Base-by-base conservation (phyloP, 306 rosid species). In the Prosopis cineraria region DNA sequence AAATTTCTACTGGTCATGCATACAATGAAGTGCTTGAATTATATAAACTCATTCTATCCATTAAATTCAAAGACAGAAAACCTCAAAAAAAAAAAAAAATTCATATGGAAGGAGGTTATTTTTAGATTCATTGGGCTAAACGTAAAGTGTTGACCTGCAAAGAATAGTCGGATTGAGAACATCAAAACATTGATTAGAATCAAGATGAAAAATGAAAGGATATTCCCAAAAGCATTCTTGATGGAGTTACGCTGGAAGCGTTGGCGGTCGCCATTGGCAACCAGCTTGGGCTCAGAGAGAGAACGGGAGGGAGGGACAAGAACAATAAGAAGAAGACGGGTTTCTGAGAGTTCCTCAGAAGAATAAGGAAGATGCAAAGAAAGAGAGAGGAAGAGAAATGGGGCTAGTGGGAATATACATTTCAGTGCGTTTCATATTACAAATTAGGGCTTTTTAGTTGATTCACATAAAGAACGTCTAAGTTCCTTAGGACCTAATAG, bases 161-260 rank as follows among this genome's bases (percentile, higher is more conserved):
- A 94, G 90, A 94, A 94, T 73, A 94, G 91, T 4, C 98, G 96
- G 88, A 94, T 94, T 85, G 98, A 92, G 86, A 94, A 94, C 29
- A 97, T 97, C 62, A 94, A 97, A 75, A 94, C 96, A 24, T 97
- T 97, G 87, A 94, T 94, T 83, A 94, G 83, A 80, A 94, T 70
- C 79, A 94, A 94, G 84, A 94, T 92, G 89, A 92, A 82, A 85
- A 92, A 77, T 29, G 94, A 86, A 65, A 94, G 90, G 41, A 90
- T 94, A 74, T 88, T 88, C 34, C 98, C 98, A 24, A 90, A 89
- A 45, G 98, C 98, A 59, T 90, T 77, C 72, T 97, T 80, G 22
- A 94, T 68, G 47, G 88, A 47, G 34, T 82, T 47, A 2, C 93
- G 20, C 52, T 83, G 36, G 88, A 84, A 84, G 89, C 72, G 82